Percentiles rank a stretch among this genome's conserved stretches.
Evolutionary conservation across 2,329 filamentous ascomycete species (phyloP).

Genomic region (Penicillium sp.): DNA sequence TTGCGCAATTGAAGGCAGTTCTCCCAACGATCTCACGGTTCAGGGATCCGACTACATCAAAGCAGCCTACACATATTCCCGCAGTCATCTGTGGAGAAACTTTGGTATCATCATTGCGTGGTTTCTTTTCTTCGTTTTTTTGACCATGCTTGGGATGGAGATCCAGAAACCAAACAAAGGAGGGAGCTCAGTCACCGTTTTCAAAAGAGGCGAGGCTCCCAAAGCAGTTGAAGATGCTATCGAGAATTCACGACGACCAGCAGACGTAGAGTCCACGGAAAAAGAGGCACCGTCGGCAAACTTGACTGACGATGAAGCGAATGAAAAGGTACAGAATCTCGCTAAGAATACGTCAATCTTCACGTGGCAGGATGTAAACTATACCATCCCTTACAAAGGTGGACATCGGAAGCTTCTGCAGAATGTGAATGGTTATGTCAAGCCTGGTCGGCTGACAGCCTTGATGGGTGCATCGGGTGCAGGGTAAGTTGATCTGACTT

Average conservation of each 20-base stretch:
- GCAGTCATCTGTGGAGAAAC: slow-evolving; percentile 66
- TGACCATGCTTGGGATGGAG: slow-evolving; percentile 79
- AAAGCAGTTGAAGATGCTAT: slow-evolving; percentile 59
- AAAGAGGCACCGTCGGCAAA: slow-evolving; percentile 19
- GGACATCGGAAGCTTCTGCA: slow-evolving; percentile 53
- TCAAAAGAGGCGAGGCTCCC: slow-evolving; percentile 66
- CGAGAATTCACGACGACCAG: slow-evolving; percentile 43
- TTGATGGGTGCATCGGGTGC: slow-evolving; percentile 76
- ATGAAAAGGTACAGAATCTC: slow-evolving; percentile 48
- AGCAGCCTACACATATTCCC: slow-evolving; percentile 55
- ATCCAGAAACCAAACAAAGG: slow-evolving; percentile 75
- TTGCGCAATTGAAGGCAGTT: slow-evolving; percentile 60
- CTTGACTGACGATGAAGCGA: slow-evolving; percentile 15
- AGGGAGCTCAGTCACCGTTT: slow-evolving; percentile 78
- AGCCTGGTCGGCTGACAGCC: slow-evolving; percentile 74
- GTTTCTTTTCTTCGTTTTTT: slow-evolving; percentile 71
- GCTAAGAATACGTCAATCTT: slow-evolving; percentile 69
- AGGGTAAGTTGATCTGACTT: slow-evolving; percentile 27
- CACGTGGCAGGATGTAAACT: slow-evolving; percentile 84
- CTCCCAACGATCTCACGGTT: slow-evolving; percentile 54
- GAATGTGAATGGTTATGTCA: slow-evolving; percentile 69
- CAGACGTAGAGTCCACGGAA: slow-evolving; percentile 54
- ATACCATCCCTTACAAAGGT: slow-evolving; percentile 55
- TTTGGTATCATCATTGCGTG: slow-evolving; percentile 77
- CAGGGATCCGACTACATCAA: slow-evolving; percentile 58